Evolutionary conservation across 2,329 filamentous ascomycete species (phyloP), one percentile per base, ranked within the genome.

Genomic region (Dactylellina cionopaga): DNA sequence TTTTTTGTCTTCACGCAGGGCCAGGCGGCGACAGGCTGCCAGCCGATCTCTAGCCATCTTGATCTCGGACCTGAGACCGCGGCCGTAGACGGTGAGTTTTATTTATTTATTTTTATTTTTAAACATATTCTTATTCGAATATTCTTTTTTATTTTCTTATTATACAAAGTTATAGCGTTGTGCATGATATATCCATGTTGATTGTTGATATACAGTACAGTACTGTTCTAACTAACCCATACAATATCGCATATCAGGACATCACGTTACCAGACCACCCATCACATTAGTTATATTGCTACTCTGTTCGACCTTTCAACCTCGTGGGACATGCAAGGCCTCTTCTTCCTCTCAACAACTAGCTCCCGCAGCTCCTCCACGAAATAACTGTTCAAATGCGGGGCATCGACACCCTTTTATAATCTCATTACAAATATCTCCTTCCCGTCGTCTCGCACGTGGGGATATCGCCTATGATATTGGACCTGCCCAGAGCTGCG

Each of bases 401-500:
- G 63, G 54, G 63, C 24, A 58, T 49, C 63, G 25, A 31, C 27
- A 43, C 15, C 43, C 33, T 66, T 47, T 66, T 33, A 43, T 58
- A 51, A 55, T 47, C 15, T 24, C 54, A 59, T 68, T 68, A 68
- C 63, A 68, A 68, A 68, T 68, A 68, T 25, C 54, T 59, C 44
- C 54, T n/a, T n/a, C 41, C 43, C 31, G 49, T 58, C 33, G 51
- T 46, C 54, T 54, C 19, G 54, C 63, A 68, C 63, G 63, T 68
- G 63, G 63, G 44, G 52, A n/a, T n/a, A n/a, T n/a, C n/a, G n/a
- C n/a, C n/a, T n/a, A n/a, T n/a, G n/a, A n/a, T n/a, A n/a, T 47
- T 44, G 6, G 44, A 44, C 17, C 22, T 54, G 44, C 41, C 46
- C 43, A 22, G 54, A 68, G 35, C 41, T 41, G 62, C 58, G 17